Evolutionary conservation across 2,329 filamentous ascomycete genomes (phyloP).

Genomic region (Curvularia spicifera): DNA sequence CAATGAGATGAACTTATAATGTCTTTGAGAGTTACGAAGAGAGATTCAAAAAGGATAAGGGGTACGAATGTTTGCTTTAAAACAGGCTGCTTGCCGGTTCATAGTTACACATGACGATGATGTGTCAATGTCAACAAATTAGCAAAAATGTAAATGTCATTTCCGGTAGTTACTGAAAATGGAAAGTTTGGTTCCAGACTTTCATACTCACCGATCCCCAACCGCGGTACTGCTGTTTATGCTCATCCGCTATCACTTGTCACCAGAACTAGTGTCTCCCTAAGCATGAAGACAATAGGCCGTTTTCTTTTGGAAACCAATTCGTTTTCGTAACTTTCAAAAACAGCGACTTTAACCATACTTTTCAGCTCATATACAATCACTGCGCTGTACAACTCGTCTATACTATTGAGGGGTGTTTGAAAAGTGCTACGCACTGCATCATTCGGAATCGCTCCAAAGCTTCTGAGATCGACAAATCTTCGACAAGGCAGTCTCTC

Average conservation of each 20-base stretch:
- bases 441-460: not conserved
- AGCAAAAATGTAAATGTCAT: not conserved
- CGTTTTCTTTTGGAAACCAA: too few relatives aligned
- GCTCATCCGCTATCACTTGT: not conserved
- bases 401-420: too few relatives aligned
- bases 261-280: not conserved
- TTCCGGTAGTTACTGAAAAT: not conserved
- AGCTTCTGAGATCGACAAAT: accelerated
- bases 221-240: not conserved
- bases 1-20: too few relatives aligned
- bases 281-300: not conserved
- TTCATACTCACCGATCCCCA: not conserved
- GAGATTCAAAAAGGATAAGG: too few relatives aligned
- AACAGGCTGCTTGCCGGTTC: not conserved
- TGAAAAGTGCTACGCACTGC: not conserved
- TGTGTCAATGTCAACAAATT: not conserved
- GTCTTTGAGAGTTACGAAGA: too few relatives aligned
- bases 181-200: too few relatives aligned
- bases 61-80: not conserved
- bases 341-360: not conserved
- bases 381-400: not conserved
- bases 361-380: not conserved
- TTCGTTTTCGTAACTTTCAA: not conserved
- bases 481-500: not conserved
- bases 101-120: not conserved